Evolutionary conservation across 2,329 filamentous ascomycete genomes (phyloP).

Genomic region (Aureobasidium sp.): DNA sequence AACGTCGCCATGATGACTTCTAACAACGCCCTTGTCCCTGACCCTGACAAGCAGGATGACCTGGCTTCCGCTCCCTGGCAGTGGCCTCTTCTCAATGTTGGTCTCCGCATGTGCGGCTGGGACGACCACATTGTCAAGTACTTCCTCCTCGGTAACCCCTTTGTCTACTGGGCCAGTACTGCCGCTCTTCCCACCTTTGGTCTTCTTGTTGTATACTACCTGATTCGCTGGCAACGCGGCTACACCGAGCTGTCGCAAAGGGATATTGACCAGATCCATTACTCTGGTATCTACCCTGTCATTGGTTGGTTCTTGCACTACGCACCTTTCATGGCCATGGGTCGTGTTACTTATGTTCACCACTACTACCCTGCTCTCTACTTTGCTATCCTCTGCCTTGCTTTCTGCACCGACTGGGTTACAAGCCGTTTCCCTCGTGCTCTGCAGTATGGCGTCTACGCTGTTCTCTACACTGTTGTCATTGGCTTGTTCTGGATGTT

Average conservation of each 20-base stretch:
- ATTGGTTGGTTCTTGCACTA: slow-evolving; percentile 96
- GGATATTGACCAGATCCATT: slow-evolving; percentile 92
- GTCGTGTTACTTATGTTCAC: slow-evolving; percentile 96
- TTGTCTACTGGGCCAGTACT: slow-evolving; percentile 93
- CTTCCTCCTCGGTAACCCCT: slow-evolving; percentile 92
- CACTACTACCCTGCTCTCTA: slow-evolving; percentile 99
- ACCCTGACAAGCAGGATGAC: slow-evolving; percentile 98
- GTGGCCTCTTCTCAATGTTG: slow-evolving; percentile 92
- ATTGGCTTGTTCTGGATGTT: slow-evolving; percentile 84
- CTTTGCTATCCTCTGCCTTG: slow-evolving; percentile 84
- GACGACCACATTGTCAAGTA: slow-evolving; percentile 94
- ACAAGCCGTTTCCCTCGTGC: slow-evolving; percentile 56
- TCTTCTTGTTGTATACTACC: slow-evolving; percentile 70
- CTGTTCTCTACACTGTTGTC: slow-evolving; percentile 60
- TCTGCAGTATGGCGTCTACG: slow-evolving; percentile 62
- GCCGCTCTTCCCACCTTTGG: slow-evolving; percentile 65
- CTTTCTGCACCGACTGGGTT: slow-evolving; percentile 82
- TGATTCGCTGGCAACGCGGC: slow-evolving; percentile 91
- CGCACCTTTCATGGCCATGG: slow-evolving; percentile 93
- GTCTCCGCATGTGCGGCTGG: slow-evolving; percentile 98
- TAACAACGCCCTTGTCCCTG: slow-evolving; percentile 94
- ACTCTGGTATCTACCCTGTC: slow-evolving; percentile 81
- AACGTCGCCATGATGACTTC: slow-evolving; percentile 99
- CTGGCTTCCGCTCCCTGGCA: slow-evolving; percentile 97
- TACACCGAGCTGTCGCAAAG: slow-evolving; percentile 69